These are phyloP conservation scores for Agastache rugosa DNA, from an alignment of 257 asterid genomes.

Conservation along the genomic window DNA sequence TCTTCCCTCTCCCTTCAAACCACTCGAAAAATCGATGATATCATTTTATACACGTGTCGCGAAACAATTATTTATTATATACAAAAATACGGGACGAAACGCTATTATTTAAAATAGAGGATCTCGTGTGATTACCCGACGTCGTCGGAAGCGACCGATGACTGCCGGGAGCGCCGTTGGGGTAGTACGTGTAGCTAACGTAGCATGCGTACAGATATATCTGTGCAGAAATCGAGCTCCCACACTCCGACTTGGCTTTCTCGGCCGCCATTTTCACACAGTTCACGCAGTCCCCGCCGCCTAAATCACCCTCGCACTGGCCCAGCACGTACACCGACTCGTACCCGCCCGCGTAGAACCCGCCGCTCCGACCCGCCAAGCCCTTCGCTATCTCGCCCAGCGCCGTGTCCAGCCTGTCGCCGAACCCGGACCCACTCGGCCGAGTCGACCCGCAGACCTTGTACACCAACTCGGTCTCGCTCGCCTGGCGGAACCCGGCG, in stretches of 20 bases:
- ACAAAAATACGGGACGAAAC: neutral
- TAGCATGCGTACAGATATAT: conserved; percentile 72
- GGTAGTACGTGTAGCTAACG: conserved; percentile 75
- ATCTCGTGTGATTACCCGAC: neutral
- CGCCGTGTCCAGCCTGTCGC: conserved; percentile 60
- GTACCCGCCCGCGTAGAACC: conserved; percentile 73
- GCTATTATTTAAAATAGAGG: neutral
- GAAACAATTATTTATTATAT: no score
- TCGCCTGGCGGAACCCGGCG: conserved; percentile 55
- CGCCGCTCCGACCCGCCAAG: conserved; percentile 46
- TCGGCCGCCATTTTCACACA: conserved; percentile 75
- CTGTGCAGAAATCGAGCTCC: conserved; percentile 67
- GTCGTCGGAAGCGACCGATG: conserved; percentile 41
- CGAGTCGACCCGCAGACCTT: conserved; percentile 71
- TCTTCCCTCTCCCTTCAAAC: conserved; percentile 50
- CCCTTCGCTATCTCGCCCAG: conserved; percentile 67
- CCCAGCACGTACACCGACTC: conserved; percentile 77
- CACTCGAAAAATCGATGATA: neutral
- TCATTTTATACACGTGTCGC: neutral
- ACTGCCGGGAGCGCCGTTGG: conserved; percentile 63
- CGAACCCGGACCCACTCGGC: conserved; percentile 70
- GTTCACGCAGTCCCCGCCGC: conserved; percentile 65
- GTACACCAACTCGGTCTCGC: conserved; percentile 61
- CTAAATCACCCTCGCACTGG: conserved; percentile 87
- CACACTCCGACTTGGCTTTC: conserved; percentile 60